Conservation (phyloP, 106 monocot species). For the Platanthera guangdongensis region DNA sequence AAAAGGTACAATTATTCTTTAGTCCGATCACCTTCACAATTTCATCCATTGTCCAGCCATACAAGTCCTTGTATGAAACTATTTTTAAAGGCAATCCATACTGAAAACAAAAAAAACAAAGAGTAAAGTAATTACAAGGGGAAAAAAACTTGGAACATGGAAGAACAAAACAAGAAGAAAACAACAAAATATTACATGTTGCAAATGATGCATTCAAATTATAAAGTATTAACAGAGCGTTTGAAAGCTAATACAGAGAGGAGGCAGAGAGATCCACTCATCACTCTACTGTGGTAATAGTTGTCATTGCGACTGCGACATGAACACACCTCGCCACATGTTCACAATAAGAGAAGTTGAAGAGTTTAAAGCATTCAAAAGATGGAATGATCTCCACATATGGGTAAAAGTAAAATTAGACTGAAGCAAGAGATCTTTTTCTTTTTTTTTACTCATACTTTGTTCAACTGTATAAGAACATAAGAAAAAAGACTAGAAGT, state of each 20-base stretch:
- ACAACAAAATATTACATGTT: not conserved
- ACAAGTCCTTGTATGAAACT: slow-evolving; percentile 92
- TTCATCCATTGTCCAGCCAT: slow-evolving; percentile 99
- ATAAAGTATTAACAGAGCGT: not conserved
- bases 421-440: not conserved
- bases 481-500: not conserved
- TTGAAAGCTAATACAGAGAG: not conserved
- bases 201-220: not conserved
- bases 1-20: slow-evolving; percentile 98
- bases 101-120: slow-evolving; percentile 20
- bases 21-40: slow-evolving; percentile 94
- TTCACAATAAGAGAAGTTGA: not conserved
- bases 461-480: not conserved
- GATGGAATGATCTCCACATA: not conserved
- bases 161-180: not conserved
- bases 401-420: not conserved
- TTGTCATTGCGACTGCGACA: not conserved
- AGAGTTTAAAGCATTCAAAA: not conserved
- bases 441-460: not conserved
- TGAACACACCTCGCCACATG: not conserved
- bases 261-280: not conserved
- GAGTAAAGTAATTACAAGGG: not conserved
- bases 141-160: not conserved
- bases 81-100: slow-evolving; percentile 92
- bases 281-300: not conserved